Evolutionary conservation across 257 asterid species (phyloP).

Genomic region (Nemophila menziesii): DNA sequence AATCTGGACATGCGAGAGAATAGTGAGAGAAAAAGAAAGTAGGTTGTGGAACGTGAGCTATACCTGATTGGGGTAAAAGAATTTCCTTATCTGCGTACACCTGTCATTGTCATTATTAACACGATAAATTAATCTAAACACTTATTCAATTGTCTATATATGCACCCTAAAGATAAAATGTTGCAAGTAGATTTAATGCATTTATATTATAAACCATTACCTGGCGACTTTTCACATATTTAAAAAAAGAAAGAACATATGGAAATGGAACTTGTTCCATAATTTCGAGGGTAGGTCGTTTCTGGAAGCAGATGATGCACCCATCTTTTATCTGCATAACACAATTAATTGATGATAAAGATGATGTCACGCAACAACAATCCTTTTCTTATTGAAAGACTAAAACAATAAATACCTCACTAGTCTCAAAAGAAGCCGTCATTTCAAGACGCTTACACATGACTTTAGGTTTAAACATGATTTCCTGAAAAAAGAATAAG

Average conservation of each 20-base stretch:
- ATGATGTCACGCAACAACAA: not conserved
- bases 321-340: constrained; percentile 41
- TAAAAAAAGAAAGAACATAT: constrained; percentile 36
- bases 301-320: constrained; percentile 44
- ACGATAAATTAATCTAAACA: too few relatives aligned
- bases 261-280: constrained; percentile 25
- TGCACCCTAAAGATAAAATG: too few relatives aligned
- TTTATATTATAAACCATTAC: too few relatives aligned
- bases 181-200: too few relatives aligned
- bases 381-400: not conserved
- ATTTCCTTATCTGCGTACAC: constrained; percentile 52
- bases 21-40: constrained; percentile 32
- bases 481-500: constrained; percentile 31
- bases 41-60: constrained; percentile 26
- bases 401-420: constrained; percentile 28
- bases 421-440: constrained; percentile 21
- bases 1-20: too few relatives aligned
- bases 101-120: too few relatives aligned
- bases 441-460: constrained; percentile 35
- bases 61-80: constrained; percentile 50
- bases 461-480: constrained; percentile 30
- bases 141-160: too few relatives aligned
- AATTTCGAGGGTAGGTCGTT: constrained; percentile 20
- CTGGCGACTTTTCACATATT: constrained; percentile 37
- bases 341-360: not conserved